A percentile compares a stretch with the other conserved stretches of the same genome.
These are phyloP conservation scores for Malus sieversii DNA, from an alignment of 306 rosid species.

Conservation along the genomic window DNA sequence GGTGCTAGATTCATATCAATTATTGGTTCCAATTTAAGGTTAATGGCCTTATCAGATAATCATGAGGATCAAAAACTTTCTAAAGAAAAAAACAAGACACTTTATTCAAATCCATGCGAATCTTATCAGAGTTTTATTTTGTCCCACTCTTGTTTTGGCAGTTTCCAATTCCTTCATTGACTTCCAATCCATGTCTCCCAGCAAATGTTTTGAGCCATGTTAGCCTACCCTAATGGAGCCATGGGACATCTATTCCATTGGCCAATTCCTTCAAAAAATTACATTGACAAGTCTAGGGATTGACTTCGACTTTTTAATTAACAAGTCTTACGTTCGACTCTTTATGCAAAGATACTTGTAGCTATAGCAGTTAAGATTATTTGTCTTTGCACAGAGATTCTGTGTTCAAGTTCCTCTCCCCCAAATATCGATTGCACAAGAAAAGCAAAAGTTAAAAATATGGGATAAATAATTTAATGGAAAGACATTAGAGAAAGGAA, in stretches of 20 bases:
- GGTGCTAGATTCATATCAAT: background rate
- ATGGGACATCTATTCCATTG: constrained; percentile 6
- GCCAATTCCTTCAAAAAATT: background rate
- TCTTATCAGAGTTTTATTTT: constrained; percentile 6
- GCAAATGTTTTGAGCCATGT: background rate
- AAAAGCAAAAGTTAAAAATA: background rate
- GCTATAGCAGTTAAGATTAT: too few relatives aligned
- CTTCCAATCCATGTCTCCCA: background rate
- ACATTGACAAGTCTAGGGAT: background rate
- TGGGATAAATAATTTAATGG: background rate
- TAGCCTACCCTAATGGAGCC: background rate
- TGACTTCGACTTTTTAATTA: background rate
- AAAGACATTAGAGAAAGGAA: background rate
- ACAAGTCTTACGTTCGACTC: too few relatives aligned
- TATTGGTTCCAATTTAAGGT: background rate
- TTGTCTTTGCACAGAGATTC: background rate
- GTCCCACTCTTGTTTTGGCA: constrained; percentile 10
- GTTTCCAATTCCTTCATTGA: background rate
- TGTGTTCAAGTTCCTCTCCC: background rate
- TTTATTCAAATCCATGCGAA: constrained; percentile 4
- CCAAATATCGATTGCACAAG: background rate
- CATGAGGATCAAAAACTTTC: background rate
- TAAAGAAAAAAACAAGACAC: background rate
- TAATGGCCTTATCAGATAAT: constrained; percentile 1
- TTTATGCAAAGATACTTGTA: too few relatives aligned